Evolutionary conservation across 192 early-diverging fungal species (phyloP).

Genomic region (Coemansia sp.): DNA sequence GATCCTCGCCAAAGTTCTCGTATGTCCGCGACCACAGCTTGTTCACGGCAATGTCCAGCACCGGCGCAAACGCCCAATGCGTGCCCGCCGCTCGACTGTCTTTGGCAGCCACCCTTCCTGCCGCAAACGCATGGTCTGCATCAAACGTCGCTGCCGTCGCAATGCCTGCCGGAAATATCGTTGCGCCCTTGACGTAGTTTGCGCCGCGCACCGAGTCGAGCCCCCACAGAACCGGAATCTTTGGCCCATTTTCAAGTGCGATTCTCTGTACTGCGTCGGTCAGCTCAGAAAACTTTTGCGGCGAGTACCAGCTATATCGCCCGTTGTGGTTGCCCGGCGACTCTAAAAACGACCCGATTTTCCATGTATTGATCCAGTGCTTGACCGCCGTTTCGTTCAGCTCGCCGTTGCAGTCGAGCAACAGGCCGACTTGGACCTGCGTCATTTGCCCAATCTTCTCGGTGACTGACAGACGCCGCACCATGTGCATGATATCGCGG

Average conservation of each 20-base stretch:
- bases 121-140: constrained; percentile 57
- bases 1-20: constrained; percentile 64
- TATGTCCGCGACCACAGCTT: constrained; percentile 61
- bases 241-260: constrained; percentile 46
- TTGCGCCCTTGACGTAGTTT: constrained; percentile 62
- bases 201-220: constrained; percentile 67
- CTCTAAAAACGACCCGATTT: constrained; percentile 64
- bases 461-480: constrained; percentile 47
- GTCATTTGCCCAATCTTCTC: constrained; percentile 71
- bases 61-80: constrained; percentile 65
- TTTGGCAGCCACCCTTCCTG: constrained; percentile 61
- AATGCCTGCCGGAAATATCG: constrained; percentile 62
- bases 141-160: constrained; percentile 63
- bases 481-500: constrained; percentile 49
- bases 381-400: constrained; percentile 56
- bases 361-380: constrained; percentile 59
- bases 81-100: constrained; percentile 64
- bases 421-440: constrained; percentile 56
- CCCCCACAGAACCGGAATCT: constrained; percentile 65
- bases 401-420: constrained; percentile 56
- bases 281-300: constrained; percentile 51
- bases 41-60: constrained; percentile 60
- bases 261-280: constrained; percentile 59
- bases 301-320: constrained; percentile 56
- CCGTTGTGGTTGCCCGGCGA: constrained; percentile 58